A percentile compares a stretch with the other conserved stretches of the same genome.
These are phyloP conservation scores for Penicillium pulvis DNA, from an alignment of 495 filamentous ascomycete species.

Conservation along the genomic window DNA sequence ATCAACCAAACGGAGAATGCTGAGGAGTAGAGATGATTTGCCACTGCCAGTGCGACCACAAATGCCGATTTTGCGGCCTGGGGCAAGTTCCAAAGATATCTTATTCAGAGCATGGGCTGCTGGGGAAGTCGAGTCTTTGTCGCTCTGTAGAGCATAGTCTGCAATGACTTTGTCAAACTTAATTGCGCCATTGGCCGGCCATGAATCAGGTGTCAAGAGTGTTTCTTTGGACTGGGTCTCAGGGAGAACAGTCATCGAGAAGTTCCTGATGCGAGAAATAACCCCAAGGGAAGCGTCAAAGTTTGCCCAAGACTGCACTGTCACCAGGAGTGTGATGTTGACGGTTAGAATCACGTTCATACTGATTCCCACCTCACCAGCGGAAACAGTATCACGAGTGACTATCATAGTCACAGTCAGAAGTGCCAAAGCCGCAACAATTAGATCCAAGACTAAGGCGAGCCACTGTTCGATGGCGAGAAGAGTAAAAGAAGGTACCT, in stretches of 20 bases:
- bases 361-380: conserved; percentile 54
- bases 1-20: conserved; percentile 30
- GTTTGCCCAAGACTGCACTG: conserved; percentile 43
- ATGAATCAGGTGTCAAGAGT: conserved; percentile 9
- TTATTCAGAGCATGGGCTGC: conserved; percentile 21
- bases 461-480: conserved; percentile 71
- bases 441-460: conserved; percentile 59
- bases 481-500: conserved; percentile 56
- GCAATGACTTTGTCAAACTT: conserved; percentile 25
- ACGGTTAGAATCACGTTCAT: conserved; percentile 57
- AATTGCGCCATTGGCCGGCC: conserved; percentile 33
- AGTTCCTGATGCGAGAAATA: conserved; percentile 43
- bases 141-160: conserved; percentile 16
- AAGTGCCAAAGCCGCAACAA: conserved; percentile 39
- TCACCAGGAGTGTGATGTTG: conserved; percentile 22
- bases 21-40: conserved; percentile 40
- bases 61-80: conserved; percentile 30
- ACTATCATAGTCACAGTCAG: conserved; percentile 55
- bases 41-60: conserved; percentile 37
- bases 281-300: conserved; percentile 57
- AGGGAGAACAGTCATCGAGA: conserved; percentile 12
- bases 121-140: not conserved
- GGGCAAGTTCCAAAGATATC: conserved; percentile 24
- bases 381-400: not conserved
- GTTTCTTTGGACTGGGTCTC: conserved; percentile 2